Evolutionary conservation across 2,329 filamentous ascomycete genomes (phyloP), one percentile per base, ranked within the genome.

Genomic region (Aspergillus eucalypticola): DNA sequence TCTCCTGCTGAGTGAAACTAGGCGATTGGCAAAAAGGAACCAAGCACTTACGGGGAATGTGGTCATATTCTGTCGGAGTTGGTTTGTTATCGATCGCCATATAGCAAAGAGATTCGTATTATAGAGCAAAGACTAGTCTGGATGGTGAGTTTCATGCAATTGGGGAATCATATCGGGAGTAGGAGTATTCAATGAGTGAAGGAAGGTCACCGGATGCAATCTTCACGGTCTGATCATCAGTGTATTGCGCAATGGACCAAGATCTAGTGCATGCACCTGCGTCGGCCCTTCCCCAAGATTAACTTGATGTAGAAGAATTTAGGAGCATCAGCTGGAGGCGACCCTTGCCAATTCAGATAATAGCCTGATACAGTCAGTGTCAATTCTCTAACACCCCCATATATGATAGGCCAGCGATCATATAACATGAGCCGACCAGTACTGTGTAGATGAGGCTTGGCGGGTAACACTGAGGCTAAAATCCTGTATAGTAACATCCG

Each of bases 131-230:
- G 25, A 23, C 17, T 27, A 58, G 52, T 25, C 32, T 39, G 25
- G 49, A 54, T 58, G 57, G 60, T 54, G 58, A 50, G 56, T 29
- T 29, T 11, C 27, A 29, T 11, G 27, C 27, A 29, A 29, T 11
- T 29, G 27, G 27, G 27, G 27, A 29, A 29, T 29, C 27, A 29
- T 29, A 29, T 15, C 11, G 4, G 32, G 1, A 35, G 32, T 13
- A 35, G 32, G 32, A 13, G 32, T 6, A 13, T 15, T 35, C 32
- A 4, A 8, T 11, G 10, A 35, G 32, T 35, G 10, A 35, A 35
- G 32, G 5, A 50, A 13, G 46, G 25, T 8, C 25, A 29, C 25
- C 25, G 25, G 13, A n/a, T 15, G 46, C 25, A 17, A n/a, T 27
- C n/a, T 50, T 50, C 15, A 32, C 23, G 11, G 23, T 32, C n/a